A percentile compares a stretch with the other conserved stretches of the same genome.
These are phyloP conservation scores for Ophiostoma himal-ulmi DNA, from an alignment of 2,329 filamentous ascomycete genomes.

Conservation along the genomic window DNA sequence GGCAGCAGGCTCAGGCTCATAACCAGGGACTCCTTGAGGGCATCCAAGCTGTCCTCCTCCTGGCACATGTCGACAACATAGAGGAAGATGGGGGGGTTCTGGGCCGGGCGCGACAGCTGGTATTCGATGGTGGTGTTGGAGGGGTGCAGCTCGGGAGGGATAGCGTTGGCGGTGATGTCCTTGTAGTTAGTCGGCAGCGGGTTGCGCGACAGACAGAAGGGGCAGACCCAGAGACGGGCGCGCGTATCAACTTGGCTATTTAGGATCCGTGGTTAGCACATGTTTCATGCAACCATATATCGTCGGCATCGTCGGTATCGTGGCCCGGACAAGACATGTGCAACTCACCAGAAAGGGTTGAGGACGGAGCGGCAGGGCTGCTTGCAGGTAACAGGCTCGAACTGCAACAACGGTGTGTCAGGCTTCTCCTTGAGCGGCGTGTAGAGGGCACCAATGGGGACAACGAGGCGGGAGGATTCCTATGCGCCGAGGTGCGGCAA, in stretches of 20 bases:
- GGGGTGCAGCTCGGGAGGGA: conserved; percentile 76
- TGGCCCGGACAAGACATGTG: neutral
- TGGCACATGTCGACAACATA: conserved; percentile 87
- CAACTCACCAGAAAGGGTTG: conserved; percentile 85
- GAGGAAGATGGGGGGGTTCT: conserved; percentile 78
- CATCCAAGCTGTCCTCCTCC: conserved; percentile 77
- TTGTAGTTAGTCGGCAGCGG: conserved; percentile 81
- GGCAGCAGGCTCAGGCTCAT: conserved; percentile 79
- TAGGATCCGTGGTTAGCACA: conserved; percentile 29
- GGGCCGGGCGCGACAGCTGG: conserved; percentile 70
- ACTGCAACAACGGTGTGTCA: conserved; percentile 81
- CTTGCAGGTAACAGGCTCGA: conserved; percentile 96
- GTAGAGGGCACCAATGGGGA: conserved; percentile 92
- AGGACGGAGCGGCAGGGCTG: conserved; percentile 90
- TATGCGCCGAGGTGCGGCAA: conserved; percentile 33
- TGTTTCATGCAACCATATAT: neutral
- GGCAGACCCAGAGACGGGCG: conserved; percentile 80
- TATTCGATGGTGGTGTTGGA: conserved; percentile 88
- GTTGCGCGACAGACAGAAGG: conserved; percentile 80
- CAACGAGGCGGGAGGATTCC: conserved; percentile 91
- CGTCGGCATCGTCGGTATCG: neutral
- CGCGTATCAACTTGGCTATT: conserved; percentile 74
- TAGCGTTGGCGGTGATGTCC: conserved; percentile 76
- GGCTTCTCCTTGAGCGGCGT: conserved; percentile 93
- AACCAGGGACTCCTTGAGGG: conserved; percentile 78